phyloP scores from a whole-genome alignment of 495 filamentous ascomycete genomes.

The Parathielavia appendiculata region DNA sequence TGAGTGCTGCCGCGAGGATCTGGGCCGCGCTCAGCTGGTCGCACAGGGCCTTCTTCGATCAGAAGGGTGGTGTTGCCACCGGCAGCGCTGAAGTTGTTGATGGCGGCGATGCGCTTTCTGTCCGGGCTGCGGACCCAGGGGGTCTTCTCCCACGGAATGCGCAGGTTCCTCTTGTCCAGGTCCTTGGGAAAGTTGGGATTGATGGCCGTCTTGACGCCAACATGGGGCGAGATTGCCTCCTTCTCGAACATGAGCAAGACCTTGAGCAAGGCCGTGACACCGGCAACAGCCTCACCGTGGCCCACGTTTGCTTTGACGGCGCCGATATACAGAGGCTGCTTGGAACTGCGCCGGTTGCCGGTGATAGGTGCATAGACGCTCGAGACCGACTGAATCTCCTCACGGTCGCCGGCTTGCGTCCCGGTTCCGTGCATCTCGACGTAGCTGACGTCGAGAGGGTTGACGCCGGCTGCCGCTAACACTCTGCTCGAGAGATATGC shows the following conservation, averaged over 20 bases:
- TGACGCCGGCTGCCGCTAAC: slow-evolving; percentile 62
- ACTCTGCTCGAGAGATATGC: slow-evolving; percentile 60
- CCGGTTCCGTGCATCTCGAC: slow-evolving; percentile 88
- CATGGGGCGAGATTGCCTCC: slow-evolving; percentile 75
- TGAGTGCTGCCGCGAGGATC: slow-evolving; percentile 51
- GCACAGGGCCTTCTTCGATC: slow-evolving; percentile 52
- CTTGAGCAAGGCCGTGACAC: slow-evolving; percentile 76
- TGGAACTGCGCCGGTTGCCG: slow-evolving; percentile 51
- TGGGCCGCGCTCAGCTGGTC: slow-evolving; percentile 21
- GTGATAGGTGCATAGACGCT: slow-evolving; percentile 71
- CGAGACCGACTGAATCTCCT: slow-evolving; percentile 72
- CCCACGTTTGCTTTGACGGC: slow-evolving; percentile 86
- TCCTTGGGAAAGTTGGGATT: slow-evolving; percentile 76
- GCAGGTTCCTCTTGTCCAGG: slow-evolving; percentile 66
- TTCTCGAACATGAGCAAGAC: slow-evolving; percentile 82
- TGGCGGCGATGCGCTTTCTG: slow-evolving; percentile 44
- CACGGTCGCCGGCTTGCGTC: slow-evolving; percentile 73
- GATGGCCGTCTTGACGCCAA: slow-evolving; percentile 75
- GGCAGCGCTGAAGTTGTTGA: slow-evolving; percentile 67
- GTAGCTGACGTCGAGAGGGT: slow-evolving; percentile 70
- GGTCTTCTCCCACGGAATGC: slow-evolving; percentile 54
- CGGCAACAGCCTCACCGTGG: slow-evolving; percentile 84
- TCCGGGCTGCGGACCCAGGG: slow-evolving; percentile 51
- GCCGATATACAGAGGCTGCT: slow-evolving; percentile 75
- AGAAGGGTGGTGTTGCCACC: slow-evolving; percentile 61